Percentiles rank a stretch among this genome's conserved stretches.
Evolutionary conservation across 495 filamentous ascomycete species (phyloP).

Genomic region (Sordaria brevicollis): DNA sequence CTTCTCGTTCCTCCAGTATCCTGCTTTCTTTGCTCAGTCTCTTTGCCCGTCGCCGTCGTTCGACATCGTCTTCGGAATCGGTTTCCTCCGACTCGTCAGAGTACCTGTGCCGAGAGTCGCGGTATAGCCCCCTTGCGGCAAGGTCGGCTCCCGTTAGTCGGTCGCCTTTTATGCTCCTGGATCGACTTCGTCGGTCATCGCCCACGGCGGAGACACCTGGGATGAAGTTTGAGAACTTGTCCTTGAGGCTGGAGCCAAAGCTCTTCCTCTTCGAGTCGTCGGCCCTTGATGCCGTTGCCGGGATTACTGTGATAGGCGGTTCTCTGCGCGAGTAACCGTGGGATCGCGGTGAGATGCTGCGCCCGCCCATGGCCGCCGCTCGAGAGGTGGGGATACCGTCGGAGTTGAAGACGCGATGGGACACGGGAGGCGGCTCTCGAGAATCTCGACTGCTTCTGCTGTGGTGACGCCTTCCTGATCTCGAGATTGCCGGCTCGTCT

Average conservation of each 20-base stretch:
- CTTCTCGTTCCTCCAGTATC: background rate
- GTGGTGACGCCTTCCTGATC: constrained; percentile 4
- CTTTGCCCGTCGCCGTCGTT: constrained; percentile 18
- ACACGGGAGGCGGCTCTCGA: constrained; percentile 13
- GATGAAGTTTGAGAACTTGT: constrained; percentile 14
- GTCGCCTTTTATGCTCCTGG: constrained; percentile 8
- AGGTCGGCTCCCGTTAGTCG: background rate
- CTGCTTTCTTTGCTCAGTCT: constrained; percentile 6
- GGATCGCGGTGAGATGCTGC: constrained; percentile 7
- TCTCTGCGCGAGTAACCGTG: constrained; percentile 5
- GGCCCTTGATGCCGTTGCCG: background rate
- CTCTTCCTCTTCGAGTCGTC: constrained; percentile 11
- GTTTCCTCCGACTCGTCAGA: constrained; percentile 13
- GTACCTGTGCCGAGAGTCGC: constrained; percentile 7
- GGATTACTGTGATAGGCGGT: background rate
- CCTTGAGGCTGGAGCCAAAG: constrained; percentile 12
- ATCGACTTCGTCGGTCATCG: constrained; percentile 15
- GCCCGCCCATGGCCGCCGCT: background rate
- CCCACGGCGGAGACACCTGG: constrained; percentile 1
- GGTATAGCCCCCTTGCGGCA: background rate
- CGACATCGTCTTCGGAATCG: constrained; percentile 20
- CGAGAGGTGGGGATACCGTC: constrained; percentile 8
- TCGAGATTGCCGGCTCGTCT: background rate
- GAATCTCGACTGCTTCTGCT: constrained; percentile 14
- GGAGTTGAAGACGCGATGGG: constrained; percentile 12